These are phyloP conservation scores for Xerocomus amazonicus DNA, from an alignment of 1,284 basidiomycete genomes.

Conservation along the genomic window DNA sequence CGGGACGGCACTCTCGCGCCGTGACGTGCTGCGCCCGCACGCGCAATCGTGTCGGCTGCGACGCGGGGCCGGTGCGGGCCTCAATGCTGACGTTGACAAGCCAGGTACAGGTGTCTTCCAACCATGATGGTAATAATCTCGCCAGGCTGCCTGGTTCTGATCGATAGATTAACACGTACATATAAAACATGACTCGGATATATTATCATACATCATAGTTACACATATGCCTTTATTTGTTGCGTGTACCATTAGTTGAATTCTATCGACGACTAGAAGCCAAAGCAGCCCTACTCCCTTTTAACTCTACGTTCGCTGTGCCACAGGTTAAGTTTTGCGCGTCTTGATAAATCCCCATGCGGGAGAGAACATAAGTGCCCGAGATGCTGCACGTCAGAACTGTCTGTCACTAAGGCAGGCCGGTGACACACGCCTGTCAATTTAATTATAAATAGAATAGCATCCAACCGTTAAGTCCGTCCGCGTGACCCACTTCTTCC, in stretches of 20 bases:
- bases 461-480: too few species aligned
- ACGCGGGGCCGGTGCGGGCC: background rate
- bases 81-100: background rate
- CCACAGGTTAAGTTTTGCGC: background rate
- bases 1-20: slow-evolving; percentile 16
- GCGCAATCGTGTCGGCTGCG: slow-evolving; percentile 6
- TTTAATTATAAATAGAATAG: too few species aligned
- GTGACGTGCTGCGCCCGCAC: slow-evolving; percentile 18
- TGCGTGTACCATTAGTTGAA: background rate
- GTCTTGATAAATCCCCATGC: too few species aligned
- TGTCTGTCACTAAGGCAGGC: too few species aligned
- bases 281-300: background rate
- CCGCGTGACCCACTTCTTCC: too few species aligned
- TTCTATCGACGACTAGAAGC: background rate
- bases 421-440: too few species aligned
- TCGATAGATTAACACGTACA: background rate
- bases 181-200: background rate
- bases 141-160: background rate
- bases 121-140: background rate
- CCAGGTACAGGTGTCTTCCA: background rate
- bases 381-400: too few species aligned
- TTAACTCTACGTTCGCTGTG: background rate
- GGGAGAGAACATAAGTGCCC: too few species aligned
- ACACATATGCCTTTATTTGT: background rate
- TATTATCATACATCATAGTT: background rate